Base-by-base conservation (phyloP, 177 flowering plant genomes). In the Vitis hybrid region DNA sequence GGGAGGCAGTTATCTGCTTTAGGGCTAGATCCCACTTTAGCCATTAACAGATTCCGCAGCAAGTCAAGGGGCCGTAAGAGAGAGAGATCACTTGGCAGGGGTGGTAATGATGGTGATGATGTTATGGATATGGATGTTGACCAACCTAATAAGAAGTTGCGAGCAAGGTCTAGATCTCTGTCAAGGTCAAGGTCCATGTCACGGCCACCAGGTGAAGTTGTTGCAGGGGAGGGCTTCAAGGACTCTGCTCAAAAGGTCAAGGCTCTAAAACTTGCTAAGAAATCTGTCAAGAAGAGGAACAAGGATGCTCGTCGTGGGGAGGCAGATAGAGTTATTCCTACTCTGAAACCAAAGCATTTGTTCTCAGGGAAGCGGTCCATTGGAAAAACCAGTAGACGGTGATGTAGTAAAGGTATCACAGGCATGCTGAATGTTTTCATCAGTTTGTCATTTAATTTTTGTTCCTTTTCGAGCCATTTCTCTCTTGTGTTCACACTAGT, bases 251-350 rank as follows among this genome's bases (percentile, higher is more conserved):
- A 87, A 66, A 91, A 88, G 80, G 56, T 52, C 15, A 85, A 86
- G 80, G 94, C 93, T 48, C 11, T 85, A 27, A 84, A 80, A 35
- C 57, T 86, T 65, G 86, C 77, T 11, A 84, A 81, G 81, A 85
- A 82, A 56, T 84, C 95, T 61, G 71, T 35, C 18, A 84, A 71
- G 75, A 80, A 77, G 77, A 85, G 94, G 79, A 89, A 92, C 79
- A 93, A 91, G 84, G 84, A 84, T 74, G 97, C 98, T 71, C 84
- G 92, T 12, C 78, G 79, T 59, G 98, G 98, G 72, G 98, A 93
- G 74, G 93, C 89, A 17, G 98, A 93, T 68, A 88, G 97, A 71
- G 90, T 85, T 41, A 91, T 93, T 72, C 91, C 91, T 54, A 83
- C 70, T 58, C 81, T 93, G 57, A 93, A 75, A 71, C 98, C 98